Evolutionary conservation across 371 early-diverging fungal species (phyloP).

Genomic region (Saksenaea oblongispora): DNA sequence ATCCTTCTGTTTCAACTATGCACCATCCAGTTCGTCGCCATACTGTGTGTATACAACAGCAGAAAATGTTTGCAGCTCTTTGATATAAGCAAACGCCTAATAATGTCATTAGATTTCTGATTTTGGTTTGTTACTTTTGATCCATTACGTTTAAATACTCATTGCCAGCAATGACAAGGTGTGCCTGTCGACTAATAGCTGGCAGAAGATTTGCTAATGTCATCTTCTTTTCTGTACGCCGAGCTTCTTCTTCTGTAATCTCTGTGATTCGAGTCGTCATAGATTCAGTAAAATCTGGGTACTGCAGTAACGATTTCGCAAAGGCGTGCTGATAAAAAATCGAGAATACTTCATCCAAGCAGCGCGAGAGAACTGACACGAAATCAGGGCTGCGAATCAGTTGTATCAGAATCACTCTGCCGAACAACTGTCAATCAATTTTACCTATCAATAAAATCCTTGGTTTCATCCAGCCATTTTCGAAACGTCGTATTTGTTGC

Average conservation of each 20-base stretch:
- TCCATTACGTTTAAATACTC: conserved; percentile 72
- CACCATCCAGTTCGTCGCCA: conserved; percentile 33
- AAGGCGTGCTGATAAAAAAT: conserved; percentile 50
- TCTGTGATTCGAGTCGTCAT: conserved; percentile 31
- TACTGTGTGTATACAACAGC: conserved; percentile 75
- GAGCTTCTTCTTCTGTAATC: conserved; percentile 16
- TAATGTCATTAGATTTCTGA: not conserved
- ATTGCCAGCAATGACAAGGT: conserved; percentile 83
- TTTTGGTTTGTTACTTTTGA: not conserved
- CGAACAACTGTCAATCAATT: not conserved
- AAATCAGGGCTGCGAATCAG: conserved; percentile 59
- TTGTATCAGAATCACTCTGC: not conserved
- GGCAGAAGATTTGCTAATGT: conserved; percentile 81
- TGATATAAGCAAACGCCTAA: conserved; percentile 65
- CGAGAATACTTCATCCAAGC: conserved; percentile 64
- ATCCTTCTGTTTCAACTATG: not conserved
- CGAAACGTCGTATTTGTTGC: conserved; percentile 48
- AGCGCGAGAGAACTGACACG: conserved; percentile 42
- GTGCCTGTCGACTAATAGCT: conserved; percentile 73
- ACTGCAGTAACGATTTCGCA: conserved; percentile 23
- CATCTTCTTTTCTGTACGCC: conserved; percentile 43
- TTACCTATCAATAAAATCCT: conserved; percentile 79
- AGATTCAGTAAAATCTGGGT: conserved; percentile 26
- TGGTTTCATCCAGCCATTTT: conserved; percentile 76
- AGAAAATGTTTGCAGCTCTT: conserved; percentile 73